Evolutionary conservation across 2,329 filamentous ascomycete species (phyloP), one percentile per base, ranked within the genome.

Genomic region (Cordyceps farinosa): DNA sequence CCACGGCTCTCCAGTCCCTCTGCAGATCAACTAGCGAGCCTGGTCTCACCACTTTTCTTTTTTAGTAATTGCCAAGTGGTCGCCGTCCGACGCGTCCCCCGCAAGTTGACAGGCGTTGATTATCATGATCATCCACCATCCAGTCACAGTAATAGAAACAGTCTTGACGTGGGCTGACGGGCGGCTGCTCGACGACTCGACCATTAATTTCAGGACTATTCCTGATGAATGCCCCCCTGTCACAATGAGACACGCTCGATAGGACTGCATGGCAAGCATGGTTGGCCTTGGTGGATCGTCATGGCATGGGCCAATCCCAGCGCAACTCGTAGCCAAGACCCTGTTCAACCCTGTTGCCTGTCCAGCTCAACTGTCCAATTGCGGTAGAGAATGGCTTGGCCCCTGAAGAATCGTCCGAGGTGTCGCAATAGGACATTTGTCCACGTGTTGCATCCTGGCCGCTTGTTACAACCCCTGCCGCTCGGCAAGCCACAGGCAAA

Each of bases 391-490:
- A 3, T n/a, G 2, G n/a, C n/a, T 13, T 42, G 36, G 34, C 22
- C 55, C 44, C 55, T 58, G 44, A 48, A 30, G 55, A 58, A 58
- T 58, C 42, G 44, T 58, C 44, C 13, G 42, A 38, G 52, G 42
- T 53, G 17, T 53, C 32, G 42, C 48, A 13, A 22, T 42, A 44
- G 32, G 55, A 58, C 55, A 30, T 47, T 27, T 42, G 55, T 7
- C 55, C 55, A 58, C 55, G 55, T 58, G 55, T 38, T 17, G 32
- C 55, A 58, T 48, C 55, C 55, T 17, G 32, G 55, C 53, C 30
- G 30, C 38, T 42, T n/a, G 27, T 9, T 36, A 30, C 44, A 48
- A 32, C 30, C 55, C 32, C 42, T 38, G 42, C 32, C 32, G 15
- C 32, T 47, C 44, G 42, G 42, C 55, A 58, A 45, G 42, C 44